Base-by-base conservation (phyloP, 2,329 filamentous ascomycete genomes). In the Blastomyces parvus region DNA sequence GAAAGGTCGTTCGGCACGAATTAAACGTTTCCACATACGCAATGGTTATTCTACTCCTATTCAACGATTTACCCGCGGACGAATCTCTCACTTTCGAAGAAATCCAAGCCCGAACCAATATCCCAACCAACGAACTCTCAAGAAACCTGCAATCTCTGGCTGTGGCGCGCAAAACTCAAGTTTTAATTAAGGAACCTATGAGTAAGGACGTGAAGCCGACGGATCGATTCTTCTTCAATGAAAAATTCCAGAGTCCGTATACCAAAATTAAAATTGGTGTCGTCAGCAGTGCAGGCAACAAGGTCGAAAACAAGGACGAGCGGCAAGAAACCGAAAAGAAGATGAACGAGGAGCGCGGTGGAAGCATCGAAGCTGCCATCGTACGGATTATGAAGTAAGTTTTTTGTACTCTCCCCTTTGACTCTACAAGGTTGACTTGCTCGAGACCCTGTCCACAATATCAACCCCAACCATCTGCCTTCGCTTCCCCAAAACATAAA, bases 21-120 rank as follows among this genome's bases (percentile, higher is more conserved):
- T 80, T 99, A 62, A 96, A 91, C 65, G 91, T 96, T 25, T 88
- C 91, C 1, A 97, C 94, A 0, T 94, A 94, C 73, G 91, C 87
- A 69, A 96, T 97, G 90, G 79, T 97, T 25, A 86, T 97, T 30
- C 77, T 99, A 25, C 75, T 96, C 55, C 84, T 97, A 0, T 99
- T 97, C 82, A 97, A 97, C 70, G 86, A 93, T 46, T 71, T 95
- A 0, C 74, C 79, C 1, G 69, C 77, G 0, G 80, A 78, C 38
- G 74, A 81, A 61, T 78, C 74, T 25, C 72, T 87, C 8, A 84
- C 80, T 0, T 86, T 82, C 63, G 89, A 94, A 62, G 90, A 96
- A 66, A 94, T 97, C 36, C 88, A 94, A 72, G 86, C 85, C 6
- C 83, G 83, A 68, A 96, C 92, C 0, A 89, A 88, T 67, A 95